Percentiles rank a stretch among this genome's conserved stretches.
These are phyloP conservation scores for Nemania sp. DNA, from an alignment of 2,329 filamentous ascomycete species.

Conservation along the genomic window DNA sequence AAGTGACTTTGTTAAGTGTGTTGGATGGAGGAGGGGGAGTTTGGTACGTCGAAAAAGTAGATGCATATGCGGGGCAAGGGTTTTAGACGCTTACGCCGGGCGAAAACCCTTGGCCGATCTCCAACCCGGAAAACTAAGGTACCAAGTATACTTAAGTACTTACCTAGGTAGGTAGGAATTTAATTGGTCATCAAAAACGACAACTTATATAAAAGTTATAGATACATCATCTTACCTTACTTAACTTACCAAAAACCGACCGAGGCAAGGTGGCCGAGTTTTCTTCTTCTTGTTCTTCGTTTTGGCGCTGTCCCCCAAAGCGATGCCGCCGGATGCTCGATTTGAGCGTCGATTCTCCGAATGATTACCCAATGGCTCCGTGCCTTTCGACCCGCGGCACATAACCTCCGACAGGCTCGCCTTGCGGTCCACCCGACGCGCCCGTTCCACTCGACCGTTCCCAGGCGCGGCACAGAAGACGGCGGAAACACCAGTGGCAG, in stretches of 20 bases:
- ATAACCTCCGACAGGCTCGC: constrained; percentile 25
- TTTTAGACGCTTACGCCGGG: constrained; percentile 19
- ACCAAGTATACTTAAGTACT: not conserved
- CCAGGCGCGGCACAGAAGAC: constrained; percentile 29
- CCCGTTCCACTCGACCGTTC: constrained; percentile 33
- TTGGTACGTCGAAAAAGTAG: not conserved
- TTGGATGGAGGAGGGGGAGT: too few species aligned
- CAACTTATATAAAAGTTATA: too few species aligned
- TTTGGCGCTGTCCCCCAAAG: constrained; percentile 26
- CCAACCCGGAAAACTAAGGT: not conserved
- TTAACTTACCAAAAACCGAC: too few species aligned
- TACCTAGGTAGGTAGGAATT: too few species aligned
- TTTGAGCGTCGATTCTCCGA: constrained; percentile 40
- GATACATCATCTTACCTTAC: too few species aligned
- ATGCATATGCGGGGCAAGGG: not conserved
- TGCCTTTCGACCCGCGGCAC: constrained; percentile 39
- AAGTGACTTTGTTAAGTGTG: too few species aligned
- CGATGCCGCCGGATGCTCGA: constrained; percentile 40
- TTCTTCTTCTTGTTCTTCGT: not conserved
- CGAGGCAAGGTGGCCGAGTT: too few species aligned
- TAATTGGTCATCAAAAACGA: too few species aligned
- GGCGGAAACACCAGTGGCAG: constrained; percentile 22
- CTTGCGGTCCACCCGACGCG: constrained; percentile 24
- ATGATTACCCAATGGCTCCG: constrained; percentile 41
- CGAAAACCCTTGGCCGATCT: constrained; percentile 3